Evolutionary conservation across 805 yeast species (phyloP).

Genomic region (Kodamaea restingae): DNA sequence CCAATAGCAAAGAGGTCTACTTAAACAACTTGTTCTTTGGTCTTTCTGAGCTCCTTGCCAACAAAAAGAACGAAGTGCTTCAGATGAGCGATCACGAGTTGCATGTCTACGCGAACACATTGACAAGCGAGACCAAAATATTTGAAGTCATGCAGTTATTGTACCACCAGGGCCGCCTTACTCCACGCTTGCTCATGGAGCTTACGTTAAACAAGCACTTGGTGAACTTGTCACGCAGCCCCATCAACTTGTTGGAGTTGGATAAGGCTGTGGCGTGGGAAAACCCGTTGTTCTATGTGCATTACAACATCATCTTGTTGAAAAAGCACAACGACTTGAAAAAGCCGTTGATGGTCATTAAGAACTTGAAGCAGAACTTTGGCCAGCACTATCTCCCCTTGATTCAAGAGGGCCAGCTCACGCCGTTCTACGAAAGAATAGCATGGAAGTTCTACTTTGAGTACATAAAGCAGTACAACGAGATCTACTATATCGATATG

Average conservation of each 20-base stretch:
- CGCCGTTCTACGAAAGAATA: conserved; percentile 38
- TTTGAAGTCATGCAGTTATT: conserved; percentile 19
- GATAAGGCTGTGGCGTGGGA: conserved; percentile 17
- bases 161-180: conserved; percentile 23
- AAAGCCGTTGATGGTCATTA: conserved; percentile 29
- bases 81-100: conserved; percentile 17
- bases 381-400: conserved; percentile 21
- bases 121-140: conserved; percentile 8
- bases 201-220: conserved; percentile 25
- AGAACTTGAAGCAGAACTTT: conserved; percentile 27
- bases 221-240: conserved; percentile 9
- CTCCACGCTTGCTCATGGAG: conserved; percentile 22
- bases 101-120: conserved; percentile 16
- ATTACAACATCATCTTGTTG: conserved; percentile 29
- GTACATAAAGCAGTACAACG: conserved; percentile 21
- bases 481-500: conserved; percentile 19
- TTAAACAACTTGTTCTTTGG: conserved; percentile 24
- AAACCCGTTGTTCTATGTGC: conserved; percentile 22
- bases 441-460: conserved; percentile 41
- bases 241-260: conserved; percentile 19
- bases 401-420: conserved; percentile 18
- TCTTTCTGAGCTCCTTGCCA: conserved; percentile 13
- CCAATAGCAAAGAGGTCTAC: conserved; percentile 6
- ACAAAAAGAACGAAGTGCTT: conserved; percentile 12
- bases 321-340: conserved; percentile 35